Evolutionary conservation across 192 early-diverging fungal species (phyloP).

Genomic region (Cladochytrium replicatum): DNA sequence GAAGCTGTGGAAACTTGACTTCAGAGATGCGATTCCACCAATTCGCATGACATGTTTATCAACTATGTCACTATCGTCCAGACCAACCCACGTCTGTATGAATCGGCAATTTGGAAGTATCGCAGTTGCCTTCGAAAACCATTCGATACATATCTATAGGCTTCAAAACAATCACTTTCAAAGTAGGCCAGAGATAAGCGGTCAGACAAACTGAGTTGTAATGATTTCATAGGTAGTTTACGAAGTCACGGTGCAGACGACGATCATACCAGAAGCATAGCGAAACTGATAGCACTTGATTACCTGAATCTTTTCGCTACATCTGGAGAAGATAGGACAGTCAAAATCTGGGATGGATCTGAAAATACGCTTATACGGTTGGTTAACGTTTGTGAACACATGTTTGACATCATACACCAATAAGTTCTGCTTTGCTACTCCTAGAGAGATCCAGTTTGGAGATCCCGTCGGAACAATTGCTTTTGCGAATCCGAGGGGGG

Average conservation of each 20-base stretch:
- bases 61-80: too few species aligned
- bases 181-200: too few species aligned
- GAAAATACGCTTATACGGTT: slow-evolving; percentile 27
- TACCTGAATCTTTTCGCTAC: slow-evolving; percentile 22
- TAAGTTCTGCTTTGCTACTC: not conserved
- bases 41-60: too few species aligned
- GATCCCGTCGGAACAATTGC: slow-evolving; percentile 20
- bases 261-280: slow-evolving; percentile 27
- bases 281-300: slow-evolving; percentile 13
- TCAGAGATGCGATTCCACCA: too few species aligned
- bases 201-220: too few species aligned
- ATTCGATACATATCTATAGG: too few species aligned
- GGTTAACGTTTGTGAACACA: not conserved
- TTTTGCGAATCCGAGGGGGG: slow-evolving; percentile 35
- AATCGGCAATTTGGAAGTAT: too few species aligned
- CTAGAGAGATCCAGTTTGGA: slow-evolving; percentile 43
- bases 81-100: too few species aligned
- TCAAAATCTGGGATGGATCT: slow-evolving; percentile 38
- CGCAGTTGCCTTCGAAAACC: too few species aligned
- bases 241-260: slow-evolving; percentile 33
- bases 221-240: too few species aligned
- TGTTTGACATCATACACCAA: not conserved
- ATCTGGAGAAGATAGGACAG: slow-evolving; percentile 31
- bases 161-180: too few species aligned
- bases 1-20: too few species aligned